Evolutionary conservation across 2,329 filamentous ascomycete species (phyloP), one percentile per base, ranked within the genome.

Genomic region (Talaromyces sp.): DNA sequence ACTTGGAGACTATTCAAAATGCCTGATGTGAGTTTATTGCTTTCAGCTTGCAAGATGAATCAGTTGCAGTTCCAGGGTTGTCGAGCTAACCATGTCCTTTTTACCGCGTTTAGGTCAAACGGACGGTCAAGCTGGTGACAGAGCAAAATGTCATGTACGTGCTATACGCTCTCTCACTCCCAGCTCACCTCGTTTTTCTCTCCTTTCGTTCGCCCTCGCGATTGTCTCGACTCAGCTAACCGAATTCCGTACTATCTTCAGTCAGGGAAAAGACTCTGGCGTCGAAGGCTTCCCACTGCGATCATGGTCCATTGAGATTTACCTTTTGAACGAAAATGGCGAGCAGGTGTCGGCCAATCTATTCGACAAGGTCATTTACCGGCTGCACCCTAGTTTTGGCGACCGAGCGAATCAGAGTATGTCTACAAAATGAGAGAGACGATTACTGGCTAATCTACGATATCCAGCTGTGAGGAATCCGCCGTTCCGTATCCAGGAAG

Each of bases 301-400:
- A 75, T 83, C 86, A 78, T 99, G 95, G 95, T 92, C 85, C 67
- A 90, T 98, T 73, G 88, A 90, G 77, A 82, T 99, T 68, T 91
- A 86, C 77, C 77, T 98, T 58, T 76, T 97, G 60, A 92, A 96
- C 67, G 90, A 96, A 69, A 86, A 91, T 65, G 93, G 92, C 68
- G 90, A 95, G 68, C 88, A 96, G 76, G 84, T 92, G 57, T 85
- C 90, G 8, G 92, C 93, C 59, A 91, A 81, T 67, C 85, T 92
- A 76, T 98, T 97, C 80, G 91, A 92, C 73, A 96, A 96, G 80
- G 93, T 90, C 49, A 88, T 88, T 60, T 99, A 97, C 81, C 90
- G 91, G 72, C 85, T 99, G 32, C 95, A 99, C 77, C 93, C 95
- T 36, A 95, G 92, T 56, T 99, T 99, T 76, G 90, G 88, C 59